phyloP scores from a whole-genome alignment of 768 basidiomycete genomes.

The Auricularia sp. region DNA sequence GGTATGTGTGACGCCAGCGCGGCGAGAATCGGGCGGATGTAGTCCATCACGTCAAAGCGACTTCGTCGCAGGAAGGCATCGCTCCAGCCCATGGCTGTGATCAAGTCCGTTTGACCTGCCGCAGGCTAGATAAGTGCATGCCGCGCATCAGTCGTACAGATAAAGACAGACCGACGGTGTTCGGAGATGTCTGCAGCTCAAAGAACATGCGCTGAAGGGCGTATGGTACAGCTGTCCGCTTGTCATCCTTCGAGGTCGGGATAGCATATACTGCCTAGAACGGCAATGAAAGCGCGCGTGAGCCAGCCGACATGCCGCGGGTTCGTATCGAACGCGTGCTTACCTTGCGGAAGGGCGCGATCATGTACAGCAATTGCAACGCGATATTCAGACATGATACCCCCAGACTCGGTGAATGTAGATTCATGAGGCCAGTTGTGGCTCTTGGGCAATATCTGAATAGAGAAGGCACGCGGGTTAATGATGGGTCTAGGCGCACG shows the following conservation, averaged over 20 bases:
- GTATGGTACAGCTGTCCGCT: background rate
- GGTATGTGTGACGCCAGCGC: background rate
- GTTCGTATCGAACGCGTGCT: background rate
- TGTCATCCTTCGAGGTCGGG: background rate
- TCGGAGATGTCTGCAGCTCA: background rate
- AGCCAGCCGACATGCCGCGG: background rate
- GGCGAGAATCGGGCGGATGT: conserved; percentile 1
- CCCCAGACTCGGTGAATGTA: background rate
- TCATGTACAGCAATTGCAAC: background rate
- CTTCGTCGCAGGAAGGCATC: background rate
- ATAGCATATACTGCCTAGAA: background rate
- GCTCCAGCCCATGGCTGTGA: conserved; percentile 1
- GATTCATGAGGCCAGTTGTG: background rate
- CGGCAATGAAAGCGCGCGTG: background rate
- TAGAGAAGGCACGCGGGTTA: background rate
- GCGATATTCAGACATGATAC: background rate
- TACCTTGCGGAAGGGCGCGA: conserved; percentile 1
- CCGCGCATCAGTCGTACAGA: background rate
- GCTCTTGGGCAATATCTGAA: background rate
- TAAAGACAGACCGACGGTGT: background rate
- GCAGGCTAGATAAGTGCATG: background rate
- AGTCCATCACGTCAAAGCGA: conserved; percentile 1
- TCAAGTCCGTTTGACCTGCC: background rate
- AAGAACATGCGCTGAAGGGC: background rate
- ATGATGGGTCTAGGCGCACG: background rate